Base-by-base conservation (phyloP, 352 stramenopile species). In the Phytophthora sp. region DNA sequence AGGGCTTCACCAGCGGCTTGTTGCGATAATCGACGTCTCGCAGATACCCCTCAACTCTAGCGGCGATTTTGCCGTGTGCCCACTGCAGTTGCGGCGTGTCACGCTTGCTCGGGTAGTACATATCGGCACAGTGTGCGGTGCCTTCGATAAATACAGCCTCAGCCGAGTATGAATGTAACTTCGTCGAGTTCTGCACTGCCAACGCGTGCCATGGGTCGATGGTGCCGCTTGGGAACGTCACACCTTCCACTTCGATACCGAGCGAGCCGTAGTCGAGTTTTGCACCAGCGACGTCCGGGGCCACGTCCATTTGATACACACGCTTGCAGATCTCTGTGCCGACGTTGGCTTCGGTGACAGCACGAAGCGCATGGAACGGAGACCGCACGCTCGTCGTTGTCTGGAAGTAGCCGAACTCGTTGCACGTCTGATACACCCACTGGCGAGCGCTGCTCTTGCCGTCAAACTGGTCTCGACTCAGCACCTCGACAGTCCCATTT, bases 391-490 rank as follows among this genome's bases (percentile, higher is more conserved):
- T 90, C 16, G 73, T 84, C 11, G 85, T 83, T 20, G 84, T 93
- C 61, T 95, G 87, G 61, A 93, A 95, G 69, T 93, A 97, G 5
- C 88, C 88, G 46, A 97, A 95, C 57, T 97, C 88, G 63, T 94
- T 96, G 73, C 89, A 97, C 18, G 88, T 95, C 65, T 95, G 86
- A 60, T 92, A 97, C 8, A 90, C 80, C 89, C 89, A 97, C 67
- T 94, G 86, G 12, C 86, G 82, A 29, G 80, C 77, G 55, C 77
- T 89, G 50, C 72, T 89, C 50, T 84, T 71, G 26, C 86, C 86
- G 53, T 94, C 84, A 47, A 94, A 94, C 41, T 76, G 71, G 18
- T 76, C 64, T 9, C 88, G 74, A 49, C 74, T 67, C 16, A 94
- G 54, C 26, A 89, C 74, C 49, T 94, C 80, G 38, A 94, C 77